Base-by-base conservation (phyloP, 257 asterid genomes). In the Ajuga chamaepitys region DNA sequence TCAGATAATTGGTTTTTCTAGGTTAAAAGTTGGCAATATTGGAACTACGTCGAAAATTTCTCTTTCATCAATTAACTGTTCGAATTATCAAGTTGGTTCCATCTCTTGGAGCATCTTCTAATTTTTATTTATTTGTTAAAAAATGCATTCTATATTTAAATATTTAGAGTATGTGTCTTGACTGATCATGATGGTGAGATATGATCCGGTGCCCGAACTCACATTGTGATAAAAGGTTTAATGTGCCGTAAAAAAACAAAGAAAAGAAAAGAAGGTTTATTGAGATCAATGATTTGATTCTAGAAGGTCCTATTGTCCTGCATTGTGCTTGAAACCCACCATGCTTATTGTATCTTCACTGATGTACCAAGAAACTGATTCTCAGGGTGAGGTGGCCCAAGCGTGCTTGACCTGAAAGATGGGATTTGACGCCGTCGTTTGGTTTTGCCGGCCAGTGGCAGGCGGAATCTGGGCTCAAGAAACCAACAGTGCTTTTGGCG, bases 361-460 rank as follows among this genome's bases (percentile, higher is more conserved):
- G 38, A 55, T 12, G 2, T 12, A 12, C 42, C 20, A 35, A 58
- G 58, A 8, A 25, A 52, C 34, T 20, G 42, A 60, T 40, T 68
- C 30, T 25, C 66, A 60, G 74, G 67, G 68, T 51, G 34, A 54
- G 58, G 67, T 12, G 64, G 48, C 46, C n/a, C 17, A 25, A 28
- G 45, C 40, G 48, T 55, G 58, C 70, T 56, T 55, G 54, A 47
- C 56, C 62, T 3, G 64, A 60, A 78, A 62, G 45, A 88, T 91
- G 96, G 91, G 70, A 50, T 76, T 66, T 40, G 74, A 77, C 37
- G 84, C 88, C 40, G 52, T 84, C 13, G 81, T 44, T 8, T 85
- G 96, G 96, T 91, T 80, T 81, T 91, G 98, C 76, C 82, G 81
- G 73, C 98, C 98, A 40, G 85, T 70, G 79, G 67, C 71, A 37